Base-by-base conservation (phyloP, 768 basidiomycete species). In the Tephrocybe sp. region DNA sequence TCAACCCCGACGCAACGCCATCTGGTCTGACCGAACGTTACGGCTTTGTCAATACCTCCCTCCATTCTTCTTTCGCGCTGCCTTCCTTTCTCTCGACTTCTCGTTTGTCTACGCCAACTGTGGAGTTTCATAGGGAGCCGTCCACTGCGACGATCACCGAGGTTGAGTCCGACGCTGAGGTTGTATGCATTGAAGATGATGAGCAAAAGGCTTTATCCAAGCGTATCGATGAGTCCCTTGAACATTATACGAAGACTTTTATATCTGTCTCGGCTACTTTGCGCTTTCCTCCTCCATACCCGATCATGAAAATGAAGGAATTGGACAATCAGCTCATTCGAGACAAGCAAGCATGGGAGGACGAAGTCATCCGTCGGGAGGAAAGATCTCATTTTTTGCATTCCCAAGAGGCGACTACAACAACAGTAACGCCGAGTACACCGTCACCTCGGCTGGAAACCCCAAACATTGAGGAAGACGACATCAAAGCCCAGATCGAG, bases 261-360 rank as follows among this genome's bases (percentile, higher is more conserved):
- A 89, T 98, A 25, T 98, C 97, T 1, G 90, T 93, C 37, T 98
- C 95, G 2, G 89, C 95, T 0, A 93, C 94, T 0, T 73, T 98
- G 41, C 83, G 92, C 4, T 97, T 97, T 65, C 90, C 87, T 12
- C 93, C 96, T 20, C 97, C 97, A 3, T 87, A 91, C 62, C 88
- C 94, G 6, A 81, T 99, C 34, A 75, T 80, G 2, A 80, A 80
- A 40, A 97, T 98, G 93, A 88, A 90, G 60, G 86, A 90, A 58
- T 73, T 98, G 5, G 94, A 98, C 60, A 80, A 86, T 20, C 77
- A 85, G 49, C 77, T 96, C n/a, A 71, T 77, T 28, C 73, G 75
- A 24, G 80, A 85, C 14, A 89, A 87, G 62, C 75, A 76, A 42
- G 85, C 79, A 21, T 93, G 92, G 85, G 93, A 96, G 63, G 93